Evolutionary conservation across 495 filamentous ascomycete genomes (phyloP), one percentile per base, ranked within the genome.

Genomic region (Daldinia concentrica): DNA sequence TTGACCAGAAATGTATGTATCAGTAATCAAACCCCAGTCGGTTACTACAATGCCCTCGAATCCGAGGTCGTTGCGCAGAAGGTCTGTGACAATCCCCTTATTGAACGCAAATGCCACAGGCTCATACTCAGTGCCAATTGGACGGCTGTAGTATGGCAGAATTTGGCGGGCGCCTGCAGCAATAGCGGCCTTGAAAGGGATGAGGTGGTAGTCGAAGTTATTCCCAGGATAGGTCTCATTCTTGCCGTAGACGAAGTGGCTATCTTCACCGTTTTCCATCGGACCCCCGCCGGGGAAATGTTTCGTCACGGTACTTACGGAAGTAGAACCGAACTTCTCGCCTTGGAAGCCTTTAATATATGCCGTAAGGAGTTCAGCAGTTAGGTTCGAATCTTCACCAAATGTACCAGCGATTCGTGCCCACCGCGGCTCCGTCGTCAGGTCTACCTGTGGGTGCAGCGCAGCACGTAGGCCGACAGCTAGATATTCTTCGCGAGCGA

Each of bases 281-380:
- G 79, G 74, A 3, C 79, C 79, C 9, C 77, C 78, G 0, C 80
- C 80, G 7, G 79, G 80, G 29, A 82, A 82, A 54, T 82, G 79
- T 45, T 81, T 81, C 1, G 80, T 80, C 22, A 81, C 63, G 0
- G 79, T 80, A 1, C 54, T 64, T 0, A 81, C 77, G 1, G 74
- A 78, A 17, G 66, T 37, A 1, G 71, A 4, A 36, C 79, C 62
- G 1, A 76, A 11, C 26, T 63, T 54, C 1, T 69, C 66, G 12
- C 69, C 73, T 52, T 76, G 73, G 59, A 76, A 73, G 5, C 73
- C 73, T 22, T 69, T 59, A 59, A 76, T 76, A 55, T 76, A 76
- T 5, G 70, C 70, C 62, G 68, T 27, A 22, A 71, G 48, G 26
- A 76, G 61, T 34, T 73, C 51, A 26, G 79, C 54, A 3, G 78